phyloP scores from a whole-genome alignment of 2,329 filamentous ascomycete genomes.

The Colletotrichum abscissum region DNA sequence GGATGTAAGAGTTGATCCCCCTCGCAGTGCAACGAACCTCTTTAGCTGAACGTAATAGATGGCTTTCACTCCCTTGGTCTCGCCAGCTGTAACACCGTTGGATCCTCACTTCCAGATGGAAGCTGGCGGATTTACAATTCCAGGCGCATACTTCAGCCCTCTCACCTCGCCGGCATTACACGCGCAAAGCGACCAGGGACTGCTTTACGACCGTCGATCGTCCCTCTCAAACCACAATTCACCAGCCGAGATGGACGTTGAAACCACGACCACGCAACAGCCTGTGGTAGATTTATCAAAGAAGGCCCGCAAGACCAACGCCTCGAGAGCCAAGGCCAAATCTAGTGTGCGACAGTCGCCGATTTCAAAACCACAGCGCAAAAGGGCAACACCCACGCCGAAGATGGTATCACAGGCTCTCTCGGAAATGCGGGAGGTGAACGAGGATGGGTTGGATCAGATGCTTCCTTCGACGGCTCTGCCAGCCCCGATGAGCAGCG shows the following conservation, averaged over 20 bases:
- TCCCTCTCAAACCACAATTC: slow-evolving; percentile 61
- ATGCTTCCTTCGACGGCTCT: slow-evolving; percentile 35
- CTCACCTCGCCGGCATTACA: slow-evolving; percentile 84
- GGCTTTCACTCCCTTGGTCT: slow-evolving; percentile 83
- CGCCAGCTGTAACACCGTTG: slow-evolving; percentile 84
- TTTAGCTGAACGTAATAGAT: slow-evolving; percentile 60
- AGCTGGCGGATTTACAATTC: slow-evolving; percentile 67
- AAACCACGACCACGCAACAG: slow-evolving; percentile 49
- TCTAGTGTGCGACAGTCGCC: slow-evolving; percentile 75
- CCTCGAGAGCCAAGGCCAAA: slow-evolving; percentile 63
- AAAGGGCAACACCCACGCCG: slow-evolving; percentile 64
- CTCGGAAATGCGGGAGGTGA: slow-evolving; percentile 61
- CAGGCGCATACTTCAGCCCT: slow-evolving; percentile 83
- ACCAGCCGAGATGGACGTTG: slow-evolving; percentile 68
- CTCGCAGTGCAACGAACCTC: background rate
- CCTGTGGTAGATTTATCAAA: slow-evolving; percentile 62
- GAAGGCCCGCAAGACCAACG: slow-evolving; percentile 64
- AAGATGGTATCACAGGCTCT: slow-evolving; percentile 67
- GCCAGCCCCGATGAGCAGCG: slow-evolving; percentile 48
- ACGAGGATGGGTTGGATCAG: slow-evolving; percentile 47
- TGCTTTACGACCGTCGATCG: slow-evolving; percentile 57
- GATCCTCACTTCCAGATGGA: slow-evolving; percentile 76
- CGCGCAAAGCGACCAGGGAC: slow-evolving; percentile 70
- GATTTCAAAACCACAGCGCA: slow-evolving; percentile 74
- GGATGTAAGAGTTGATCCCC: slow-evolving; percentile 61